Base-by-base conservation (phyloP, 1,139 yeast species). In the Geotrichum bryndzae region DNA sequence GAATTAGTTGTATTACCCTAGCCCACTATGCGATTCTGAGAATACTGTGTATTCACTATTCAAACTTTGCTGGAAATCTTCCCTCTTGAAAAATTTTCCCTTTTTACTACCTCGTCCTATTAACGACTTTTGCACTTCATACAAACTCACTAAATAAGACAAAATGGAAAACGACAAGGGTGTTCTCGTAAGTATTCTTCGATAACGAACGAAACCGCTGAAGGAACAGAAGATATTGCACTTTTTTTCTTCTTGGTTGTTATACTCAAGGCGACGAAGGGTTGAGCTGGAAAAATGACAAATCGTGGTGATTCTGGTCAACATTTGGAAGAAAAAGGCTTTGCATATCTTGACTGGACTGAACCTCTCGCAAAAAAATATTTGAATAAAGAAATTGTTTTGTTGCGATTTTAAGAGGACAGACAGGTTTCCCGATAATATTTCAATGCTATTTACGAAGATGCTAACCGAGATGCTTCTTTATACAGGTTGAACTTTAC, bases 111-210 rank as follows among this genome's bases (percentile, higher is more conserved):
- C 7, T 41, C n/a, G 46, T 41, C 46, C 46, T 41, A 41, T 41
- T 41, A 41, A 41, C 46, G 46, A 41, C 46, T 41, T 41, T 41
- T 41, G 46, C 46, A 41, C 46, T 41, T 41, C n/a, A 41, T n/a
- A 41, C 46, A 41, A 41, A 41, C 46, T 41, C 46, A 41, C n/a
- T 41, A 41, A 41, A 15, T 38, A 29, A 29, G 33, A 5, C 33
- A 90, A 83, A 78, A 94, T 94, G 99, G 98, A 94, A 88, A 94
- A 94, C 99, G 98, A 94, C 82, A 90, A 90, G 86, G 99, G 99
- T 83, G 96, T 90, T 86, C 88, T 92, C 84, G 98, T 90, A 88
- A 82, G 96, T 88, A 74, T 46, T 48, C n/a, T 10, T 33, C 35
- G 46, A 2, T 18, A 13, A 41, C 18, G 18, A n/a, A 41, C 46